phyloP scores from a whole-genome alignment of 2,329 filamentous ascomycete genomes.

The Calonectria crousiana region DNA sequence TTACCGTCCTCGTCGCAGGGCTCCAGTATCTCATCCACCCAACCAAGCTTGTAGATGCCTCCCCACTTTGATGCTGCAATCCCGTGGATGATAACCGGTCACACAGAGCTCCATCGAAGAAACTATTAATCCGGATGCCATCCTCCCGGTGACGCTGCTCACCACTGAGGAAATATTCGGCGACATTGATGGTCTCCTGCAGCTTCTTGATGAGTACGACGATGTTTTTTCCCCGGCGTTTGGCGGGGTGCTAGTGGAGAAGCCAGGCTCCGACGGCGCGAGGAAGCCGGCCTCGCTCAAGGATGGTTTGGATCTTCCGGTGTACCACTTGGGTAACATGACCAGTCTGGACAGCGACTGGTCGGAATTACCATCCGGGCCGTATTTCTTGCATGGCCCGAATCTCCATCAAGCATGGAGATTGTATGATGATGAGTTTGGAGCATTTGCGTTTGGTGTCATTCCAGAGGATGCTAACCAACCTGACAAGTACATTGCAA shows the following conservation, averaged over 20 bases:
- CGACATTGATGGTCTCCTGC: conserved; percentile 50
- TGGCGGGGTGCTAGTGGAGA: conserved; percentile 54
- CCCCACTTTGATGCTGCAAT: not conserved
- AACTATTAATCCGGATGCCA: conserved; percentile 54
- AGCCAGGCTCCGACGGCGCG: conserved; percentile 42
- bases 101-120: conserved; percentile 55
- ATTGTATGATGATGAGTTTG: conserved; percentile 53
- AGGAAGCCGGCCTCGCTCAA: conserved; percentile 1
- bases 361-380: conserved; percentile 51
- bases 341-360: conserved; percentile 34
- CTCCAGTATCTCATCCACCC: conserved; percentile 56
- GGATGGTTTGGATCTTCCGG: not conserved
- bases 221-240: conserved; percentile 56
- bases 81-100: not conserved
- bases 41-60: conserved; percentile 47
- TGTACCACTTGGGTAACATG: conserved; percentile 40
- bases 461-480: conserved; percentile 49
- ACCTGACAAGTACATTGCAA: conserved; percentile 39
- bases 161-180: conserved; percentile 53
- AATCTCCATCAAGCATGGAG: conserved; percentile 57
- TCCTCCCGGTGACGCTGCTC: conserved; percentile 56
- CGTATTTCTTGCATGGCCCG: conserved; percentile 56
- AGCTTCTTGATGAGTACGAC: conserved; percentile 49
- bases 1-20: conserved; percentile 53
- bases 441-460: conserved; percentile 53